phyloP scores from a whole-genome alignment of 352 stramenopile genomes.

The Globisporangium orthogonon region DNA sequence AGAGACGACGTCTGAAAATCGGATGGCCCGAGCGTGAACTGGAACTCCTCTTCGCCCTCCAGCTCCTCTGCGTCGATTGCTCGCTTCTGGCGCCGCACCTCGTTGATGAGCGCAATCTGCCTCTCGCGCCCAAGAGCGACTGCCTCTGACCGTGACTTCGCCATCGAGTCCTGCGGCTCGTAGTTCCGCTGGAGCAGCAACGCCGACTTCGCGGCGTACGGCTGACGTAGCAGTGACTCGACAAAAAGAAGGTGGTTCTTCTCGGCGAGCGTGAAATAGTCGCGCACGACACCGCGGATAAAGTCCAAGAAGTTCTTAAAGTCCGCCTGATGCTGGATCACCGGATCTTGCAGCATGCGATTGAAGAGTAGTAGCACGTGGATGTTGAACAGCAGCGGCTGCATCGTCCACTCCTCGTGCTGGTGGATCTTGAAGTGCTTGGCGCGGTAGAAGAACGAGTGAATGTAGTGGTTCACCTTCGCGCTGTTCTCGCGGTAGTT shows the following conservation, averaged over 20 bases:
- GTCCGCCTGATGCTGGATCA: conserved; percentile 48
- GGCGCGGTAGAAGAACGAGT: conserved; percentile 83
- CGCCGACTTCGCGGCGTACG: conserved; percentile 61
- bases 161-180: conserved; percentile 55
- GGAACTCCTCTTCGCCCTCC: conserved; percentile 75
- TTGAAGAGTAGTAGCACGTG: conserved; percentile 77
- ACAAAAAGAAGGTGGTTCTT: conserved; percentile 82
- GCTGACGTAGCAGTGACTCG: conserved; percentile 61
- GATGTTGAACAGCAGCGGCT: conserved; percentile 85
- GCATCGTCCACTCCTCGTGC: conserved; percentile 74
- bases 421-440: conserved; percentile 76
- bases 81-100: conserved; percentile 60
- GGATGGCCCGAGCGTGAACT: conserved; percentile 52
- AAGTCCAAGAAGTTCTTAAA: conserved; percentile 76
- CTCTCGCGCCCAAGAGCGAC: conserved; percentile 57
- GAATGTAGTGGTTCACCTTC: conserved; percentile 88
- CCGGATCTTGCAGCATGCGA: conserved; percentile 75
- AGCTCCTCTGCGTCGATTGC: conserved; percentile 69
- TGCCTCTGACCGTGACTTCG: conserved; percentile 51
- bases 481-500: conserved; percentile 69
- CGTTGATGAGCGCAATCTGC: conserved; percentile 48
- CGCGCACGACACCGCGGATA: conserved; percentile 61
- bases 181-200: conserved; percentile 74
- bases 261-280: conserved; percentile 75
- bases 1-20: conserved; percentile 60